These are phyloP conservation scores for Lentinus brumalis DNA, from an alignment of 768 basidiomycete genomes.

Conservation along the genomic window DNA sequence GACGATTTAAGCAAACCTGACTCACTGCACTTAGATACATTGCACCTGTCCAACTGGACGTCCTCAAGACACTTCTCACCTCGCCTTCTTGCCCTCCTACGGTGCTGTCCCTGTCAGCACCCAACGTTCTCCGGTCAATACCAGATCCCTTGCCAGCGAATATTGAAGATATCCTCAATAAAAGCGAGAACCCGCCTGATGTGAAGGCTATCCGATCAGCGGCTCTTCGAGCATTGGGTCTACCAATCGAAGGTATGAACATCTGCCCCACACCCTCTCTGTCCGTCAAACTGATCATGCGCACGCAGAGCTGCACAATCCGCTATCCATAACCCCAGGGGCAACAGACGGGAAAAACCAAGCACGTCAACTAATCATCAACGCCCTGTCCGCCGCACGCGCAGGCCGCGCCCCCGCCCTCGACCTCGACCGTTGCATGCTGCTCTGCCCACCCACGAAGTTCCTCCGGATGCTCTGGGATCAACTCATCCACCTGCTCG, in stretches of 20 bases:
- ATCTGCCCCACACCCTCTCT: neutral
- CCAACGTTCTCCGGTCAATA: slow-evolving; percentile 49
- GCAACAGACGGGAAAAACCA: slow-evolving; percentile 47
- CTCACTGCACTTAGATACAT: slow-evolving; percentile 42
- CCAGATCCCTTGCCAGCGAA: slow-evolving; percentile 36
- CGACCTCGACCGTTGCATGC: slow-evolving; percentile 69
- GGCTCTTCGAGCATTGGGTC: slow-evolving; percentile 42
- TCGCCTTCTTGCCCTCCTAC: slow-evolving; percentile 66
- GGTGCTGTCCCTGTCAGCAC: slow-evolving; percentile 65
- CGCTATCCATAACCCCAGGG: neutral
- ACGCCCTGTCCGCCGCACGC: slow-evolving; percentile 57
- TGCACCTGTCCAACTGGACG: slow-evolving; percentile 56
- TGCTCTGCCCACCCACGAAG: slow-evolving; percentile 53
- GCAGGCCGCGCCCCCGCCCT: slow-evolving; percentile 64
- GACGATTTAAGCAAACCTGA: neutral
- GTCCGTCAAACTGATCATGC: neutral
- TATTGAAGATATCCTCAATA: slow-evolving; percentile 22
- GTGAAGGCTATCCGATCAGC: slow-evolving; percentile 36
- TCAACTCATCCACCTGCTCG: slow-evolving; percentile 51
- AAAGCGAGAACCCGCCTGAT: slow-evolving; percentile 25
- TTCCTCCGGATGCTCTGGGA: slow-evolving; percentile 73
- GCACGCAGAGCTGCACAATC: neutral
- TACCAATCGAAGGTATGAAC: slow-evolving; percentile 22
- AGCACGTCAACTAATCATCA: slow-evolving; percentile 56
- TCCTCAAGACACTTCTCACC: slow-evolving; percentile 65